phyloP scores from a whole-genome alignment of 495 filamentous ascomycete species.

The Monascus purpureus region DNA sequence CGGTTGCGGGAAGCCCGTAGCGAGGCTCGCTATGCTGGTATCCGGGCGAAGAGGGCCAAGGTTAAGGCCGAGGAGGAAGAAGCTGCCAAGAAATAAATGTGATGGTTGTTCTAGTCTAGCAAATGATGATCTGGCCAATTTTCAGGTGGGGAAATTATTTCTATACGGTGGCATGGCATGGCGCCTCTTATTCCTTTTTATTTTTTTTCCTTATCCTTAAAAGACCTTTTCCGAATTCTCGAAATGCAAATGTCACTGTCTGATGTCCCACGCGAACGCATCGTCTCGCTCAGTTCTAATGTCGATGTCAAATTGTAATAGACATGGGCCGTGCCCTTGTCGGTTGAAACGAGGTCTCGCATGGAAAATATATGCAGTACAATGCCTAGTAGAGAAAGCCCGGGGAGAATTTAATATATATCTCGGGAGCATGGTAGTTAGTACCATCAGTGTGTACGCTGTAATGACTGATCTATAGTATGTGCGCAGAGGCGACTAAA shows the following conservation, averaged over 20 bases:
- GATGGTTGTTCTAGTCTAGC: constrained; percentile 15
- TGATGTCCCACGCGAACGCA: constrained; percentile 12
- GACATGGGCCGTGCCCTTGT: too few relatives aligned
- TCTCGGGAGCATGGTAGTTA: too few relatives aligned
- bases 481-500: too few relatives aligned
- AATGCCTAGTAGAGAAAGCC: too few relatives aligned
- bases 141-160: constrained; percentile 19
- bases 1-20: constrained; percentile 73
- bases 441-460: too few relatives aligned
- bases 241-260: constrained; percentile 28
- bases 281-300: background rate
- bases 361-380: too few relatives aligned
- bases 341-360: too few relatives aligned
- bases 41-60: constrained; percentile 85
- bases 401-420: too few relatives aligned
- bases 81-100: constrained; percentile 80
- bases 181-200: constrained; percentile 23
- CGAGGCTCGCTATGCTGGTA: constrained; percentile 67
- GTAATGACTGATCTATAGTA: too few relatives aligned
- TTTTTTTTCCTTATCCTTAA: constrained; percentile 5
- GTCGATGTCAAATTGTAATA: too few relatives aligned
- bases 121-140: constrained; percentile 36
- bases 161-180: constrained; percentile 20
- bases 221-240: constrained; percentile 15
- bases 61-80: constrained; percentile 83